Evolutionary conservation across 495 filamentous ascomycete genomes (phyloP).

Genomic region (Thozetella sp.): DNA sequence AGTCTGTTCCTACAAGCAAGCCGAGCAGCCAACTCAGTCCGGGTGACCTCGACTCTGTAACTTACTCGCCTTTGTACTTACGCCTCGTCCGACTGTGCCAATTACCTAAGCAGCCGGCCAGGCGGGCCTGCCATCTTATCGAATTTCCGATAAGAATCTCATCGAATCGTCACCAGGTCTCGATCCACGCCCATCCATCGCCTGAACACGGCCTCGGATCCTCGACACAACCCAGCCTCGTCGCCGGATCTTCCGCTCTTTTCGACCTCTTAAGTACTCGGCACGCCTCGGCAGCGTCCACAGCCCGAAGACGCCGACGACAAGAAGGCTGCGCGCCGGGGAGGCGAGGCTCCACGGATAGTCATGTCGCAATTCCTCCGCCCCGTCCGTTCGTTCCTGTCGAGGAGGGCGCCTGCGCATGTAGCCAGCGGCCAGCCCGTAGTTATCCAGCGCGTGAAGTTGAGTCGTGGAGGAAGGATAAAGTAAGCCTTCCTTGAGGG

Average conservation of each 20-base stretch:
- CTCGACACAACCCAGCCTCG: too few species aligned
- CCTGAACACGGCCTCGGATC: too few species aligned
- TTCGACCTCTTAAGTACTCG: background rate
- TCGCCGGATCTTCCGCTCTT: background rate
- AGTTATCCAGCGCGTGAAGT: conserved; percentile 32
- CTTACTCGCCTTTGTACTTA: too few species aligned
- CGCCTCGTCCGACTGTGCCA: too few species aligned
- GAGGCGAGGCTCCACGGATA: conserved; percentile 30
- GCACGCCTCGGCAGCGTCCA: too few species aligned
- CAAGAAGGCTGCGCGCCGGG: conserved; percentile 21
- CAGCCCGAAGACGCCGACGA: too few species aligned
- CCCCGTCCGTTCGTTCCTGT: conserved; percentile 17
- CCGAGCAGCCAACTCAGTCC: too few species aligned
- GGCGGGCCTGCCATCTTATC: background rate
- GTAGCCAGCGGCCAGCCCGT: conserved; percentile 15
- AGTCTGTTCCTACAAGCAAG: too few species aligned
- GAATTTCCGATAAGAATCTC: background rate
- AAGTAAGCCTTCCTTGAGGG: conserved; percentile 14
- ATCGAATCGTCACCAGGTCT: background rate
- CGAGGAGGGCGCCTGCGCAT: conserved; percentile 10
- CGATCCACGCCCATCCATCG: too few species aligned
- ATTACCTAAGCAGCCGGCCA: background rate
- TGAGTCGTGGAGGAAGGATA: conserved; percentile 20
- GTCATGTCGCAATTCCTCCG: conserved; percentile 37
- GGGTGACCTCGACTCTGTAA: too few species aligned